A percentile compares a stretch with the other conserved stretches of the same genome.
phyloP scores from a whole-genome alignment of 2,329 filamentous ascomycete genomes.

The Arthrocladium fulminans region DNA sequence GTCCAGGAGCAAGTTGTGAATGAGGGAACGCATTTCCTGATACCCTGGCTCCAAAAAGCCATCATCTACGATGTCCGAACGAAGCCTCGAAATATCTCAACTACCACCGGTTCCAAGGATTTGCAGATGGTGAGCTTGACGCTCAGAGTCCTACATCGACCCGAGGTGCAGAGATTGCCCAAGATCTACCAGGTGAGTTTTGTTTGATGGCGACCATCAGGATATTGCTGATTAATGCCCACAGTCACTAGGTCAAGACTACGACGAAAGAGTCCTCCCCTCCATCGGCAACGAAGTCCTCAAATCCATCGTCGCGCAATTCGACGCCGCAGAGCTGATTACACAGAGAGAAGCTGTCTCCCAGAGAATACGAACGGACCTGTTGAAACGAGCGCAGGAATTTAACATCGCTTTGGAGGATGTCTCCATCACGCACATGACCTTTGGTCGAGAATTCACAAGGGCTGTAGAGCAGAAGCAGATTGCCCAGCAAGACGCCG shows the following conservation, averaged over 20 bases:
- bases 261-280: constrained; percentile 95
- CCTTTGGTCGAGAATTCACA: constrained; percentile 97
- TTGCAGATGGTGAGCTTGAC: constrained; percentile 99
- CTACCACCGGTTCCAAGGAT: constrained; percentile 96
- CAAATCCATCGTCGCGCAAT: constrained; percentile 96
- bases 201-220: constrained; percentile 2
- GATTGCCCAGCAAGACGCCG: constrained; percentile 97
- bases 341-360: constrained; percentile 96
- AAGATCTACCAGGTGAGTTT: constrained; percentile 90
- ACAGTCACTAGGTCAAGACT: constrained; percentile 92
- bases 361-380: constrained; percentile 84
- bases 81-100: constrained; percentile 93
- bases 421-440: constrained; percentile 99
- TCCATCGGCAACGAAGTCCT: constrained; percentile 99
- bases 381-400: constrained; percentile 84
- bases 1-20: constrained; percentile 89
- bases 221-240: background rate
- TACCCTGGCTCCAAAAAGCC: constrained; percentile 91
- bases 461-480: constrained; percentile 99
- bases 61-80: constrained; percentile 97
- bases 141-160: constrained; percentile 85
- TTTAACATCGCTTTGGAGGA: constrained; percentile 99
- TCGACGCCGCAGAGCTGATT: constrained; percentile 97
- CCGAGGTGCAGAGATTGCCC: constrained; percentile 82
- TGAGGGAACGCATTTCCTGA: constrained; percentile 92